Conservation (phyloP, 371 early-diverging fungal species). For the Gilbertella persicaria region DNA sequence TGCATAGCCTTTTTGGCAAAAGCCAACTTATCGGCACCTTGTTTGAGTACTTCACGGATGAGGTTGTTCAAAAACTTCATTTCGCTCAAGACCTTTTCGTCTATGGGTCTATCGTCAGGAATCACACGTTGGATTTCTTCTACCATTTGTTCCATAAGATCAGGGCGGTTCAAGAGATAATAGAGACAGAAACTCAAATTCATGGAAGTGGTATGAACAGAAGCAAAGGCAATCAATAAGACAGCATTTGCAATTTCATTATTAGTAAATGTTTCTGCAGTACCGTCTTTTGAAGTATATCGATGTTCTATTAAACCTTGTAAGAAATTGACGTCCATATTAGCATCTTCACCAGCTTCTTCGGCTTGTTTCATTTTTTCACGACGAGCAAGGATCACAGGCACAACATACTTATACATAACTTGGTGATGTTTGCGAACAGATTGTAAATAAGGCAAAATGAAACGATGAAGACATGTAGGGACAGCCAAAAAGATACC, state of each 20-base stretch:
- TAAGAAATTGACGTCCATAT: conserved; percentile 18
- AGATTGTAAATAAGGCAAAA: conserved; percentile 31
- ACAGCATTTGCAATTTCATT: conserved; percentile 23
- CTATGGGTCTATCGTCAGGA: conserved; percentile 25
- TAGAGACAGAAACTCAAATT: conserved; percentile 29
- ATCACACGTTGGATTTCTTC: conserved; percentile 31
- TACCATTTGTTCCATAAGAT: conserved; percentile 17
- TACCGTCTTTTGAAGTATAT: conserved; percentile 21
- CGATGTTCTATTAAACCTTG: conserved; percentile 28
- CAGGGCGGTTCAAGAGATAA: conserved; percentile 41
- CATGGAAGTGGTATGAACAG: conserved; percentile 39
- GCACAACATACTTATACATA: conserved; percentile 30
- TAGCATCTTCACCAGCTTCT: conserved; percentile 6
- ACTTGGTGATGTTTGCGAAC: conserved; percentile 23
- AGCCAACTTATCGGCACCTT: conserved; percentile 35
- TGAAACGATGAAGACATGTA: conserved; percentile 20
- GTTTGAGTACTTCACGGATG: conserved; percentile 37
- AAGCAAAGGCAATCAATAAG: conserved; percentile 40
- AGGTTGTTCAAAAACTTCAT: conserved; percentile 38
- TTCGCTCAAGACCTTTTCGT: conserved; percentile 21
- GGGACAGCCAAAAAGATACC: conserved; percentile 23
- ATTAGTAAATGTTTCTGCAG: conserved; percentile 2
- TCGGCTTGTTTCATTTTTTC: conserved; percentile 8
- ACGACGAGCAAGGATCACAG: conserved; percentile 23
- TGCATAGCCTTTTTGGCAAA: conserved; percentile 28